Evolutionary conservation across 148 eudicot genomes (phyloP), one percentile per base, ranked within the genome.

Genomic region (Agrostemma githago): DNA sequence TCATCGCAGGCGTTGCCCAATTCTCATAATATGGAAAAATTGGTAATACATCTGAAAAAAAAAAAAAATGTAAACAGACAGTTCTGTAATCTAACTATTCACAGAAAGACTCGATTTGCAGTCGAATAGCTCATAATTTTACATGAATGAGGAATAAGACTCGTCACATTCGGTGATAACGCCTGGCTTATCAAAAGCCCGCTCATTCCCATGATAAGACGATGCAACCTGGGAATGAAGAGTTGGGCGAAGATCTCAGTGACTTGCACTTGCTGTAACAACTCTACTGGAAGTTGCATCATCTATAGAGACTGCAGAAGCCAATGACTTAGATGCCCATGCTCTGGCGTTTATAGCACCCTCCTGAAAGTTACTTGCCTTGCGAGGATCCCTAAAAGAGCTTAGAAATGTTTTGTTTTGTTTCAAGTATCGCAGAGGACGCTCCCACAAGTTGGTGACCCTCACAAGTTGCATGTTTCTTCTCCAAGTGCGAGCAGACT

Each of bases 291-390:
- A 77, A 62, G 88, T 85, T 37, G 92, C 85, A 73, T 93, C 71
- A 43, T 67, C 98, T 68, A 94, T 83, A 12, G 95, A 83, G 72
- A 94, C 97, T 8, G 87, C 87, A 19, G 95, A 85, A 74, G 97
- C 97, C 46, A 88, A 78, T 4, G 98, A 93, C 81, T 93, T 91
- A 4, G 98, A 91, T 73, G 98, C 98, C 98, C 98, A 93, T 26
- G 88, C 93, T 74, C 88, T 85, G 0, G 97, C 97, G 67, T 86
- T 90, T 74, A 85, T 82, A 10, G 98, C 97, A 63, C 98, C 98
- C 76, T 82, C 94, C 80, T 88, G 98, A 79, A 93, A 82, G 76
- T 89, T 93, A 78, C 89, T 88, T 83, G 88, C 85, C 79, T 88
- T 92, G 84, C 89, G 57, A 34, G 93, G 95, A 77, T 87, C 91